Evolutionary conservation across 2,329 filamentous ascomycete species (phyloP), one percentile per base, ranked within the genome.

Genomic region (Ceratocystiopsis sp.): DNA sequence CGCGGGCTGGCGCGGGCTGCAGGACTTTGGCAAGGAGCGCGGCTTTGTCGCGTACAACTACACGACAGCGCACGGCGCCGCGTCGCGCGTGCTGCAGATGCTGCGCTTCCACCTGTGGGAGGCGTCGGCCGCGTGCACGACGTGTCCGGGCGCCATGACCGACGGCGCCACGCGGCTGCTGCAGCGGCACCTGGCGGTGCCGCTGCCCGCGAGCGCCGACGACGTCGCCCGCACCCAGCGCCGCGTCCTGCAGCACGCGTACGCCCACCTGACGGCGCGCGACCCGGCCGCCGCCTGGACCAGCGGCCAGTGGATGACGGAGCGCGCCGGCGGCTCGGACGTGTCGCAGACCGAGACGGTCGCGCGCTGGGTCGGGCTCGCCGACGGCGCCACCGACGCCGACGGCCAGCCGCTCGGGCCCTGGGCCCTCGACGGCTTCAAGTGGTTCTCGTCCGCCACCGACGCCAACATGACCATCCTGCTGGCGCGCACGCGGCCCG

Each of bases 301-400:
- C 0, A 80, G 72, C 36, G 79, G 79, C 0, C 80, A 84, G 55
- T 84, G 80, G 80, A 84, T 84, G 80, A 84, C 80, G 0, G 79
- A 84, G 51, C 66, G 79, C 3, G 66, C 68, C 0, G 79, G 79
- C 2, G 80, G 79, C 0, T 80, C 75, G 48, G 80, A 84, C 51
- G 76, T 84, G 1, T 74, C 73, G 4, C 66, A 69, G 35, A 81
- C 75, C 0, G 79, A 84, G 57, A 84, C 79, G 0, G 58, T 71
- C 5, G 76, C 77, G 4, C 57, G 47, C 16, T 51, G 52, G 45
- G 21, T 49, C 45, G 13, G 47, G 35, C 17, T 14, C 61, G n/a
- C 51, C 51, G 11, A 45, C 46, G 39, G 46, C 49, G 42, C 49
- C 49, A 21, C 43, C 9, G 48, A 50, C 37, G 44, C 52, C 11